Evolutionary conservation across 2,329 filamentous ascomycete species (phyloP), one percentile per base, ranked within the genome.

Genomic region (Aspergillus neoniger): DNA sequence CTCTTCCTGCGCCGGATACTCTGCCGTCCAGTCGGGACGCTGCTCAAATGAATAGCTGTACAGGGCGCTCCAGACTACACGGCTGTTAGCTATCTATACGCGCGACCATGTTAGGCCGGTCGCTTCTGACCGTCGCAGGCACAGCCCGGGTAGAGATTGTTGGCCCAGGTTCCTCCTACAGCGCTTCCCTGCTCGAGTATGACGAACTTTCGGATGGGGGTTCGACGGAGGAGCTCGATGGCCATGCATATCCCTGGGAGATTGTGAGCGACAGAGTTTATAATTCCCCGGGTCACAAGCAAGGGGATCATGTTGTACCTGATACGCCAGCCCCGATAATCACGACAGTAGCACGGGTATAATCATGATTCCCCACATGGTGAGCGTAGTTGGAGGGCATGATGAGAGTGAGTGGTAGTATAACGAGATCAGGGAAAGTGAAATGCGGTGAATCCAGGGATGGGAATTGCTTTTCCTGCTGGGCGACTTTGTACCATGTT

Each of bases 21-120:
- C 79, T 17, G 83, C 74, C 1, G 82, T 81, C 85, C 85, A 86
- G 63, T 82, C 77, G 2, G 83, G 75, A 55, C 86, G 87, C 55
- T 85, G 84, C 38, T 83, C 85, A 65, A 88, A 88, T 5, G 83
- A 86, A 70, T 82, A 87, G 47, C 80, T 84, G 73, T 88, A 88
- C 3, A 88, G 74, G 51, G 80, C 74, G 36, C 79, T 82, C 78
- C 79, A 82, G 9, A 86, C 82, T 76, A 56, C 5, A 19, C n/a
- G 6, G 17, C 23, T 21, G 17, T 54, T 14, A 44, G 38, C n/a
- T 3, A 10, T 2, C 1, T 14, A 17, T 17, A 32, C 62, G 15
- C 63, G 43, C 32, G 8, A 2, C 51, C 17, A 7, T 10, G 23
- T 14, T 7, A 4, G 7, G 1, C 9, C 2, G 32, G 41, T 44